A percentile compares a stretch with the other conserved stretches of the same genome.
Evolutionary conservation across 208 protist species (phyloP).

Genomic region (Porcisia deanei): DNA sequence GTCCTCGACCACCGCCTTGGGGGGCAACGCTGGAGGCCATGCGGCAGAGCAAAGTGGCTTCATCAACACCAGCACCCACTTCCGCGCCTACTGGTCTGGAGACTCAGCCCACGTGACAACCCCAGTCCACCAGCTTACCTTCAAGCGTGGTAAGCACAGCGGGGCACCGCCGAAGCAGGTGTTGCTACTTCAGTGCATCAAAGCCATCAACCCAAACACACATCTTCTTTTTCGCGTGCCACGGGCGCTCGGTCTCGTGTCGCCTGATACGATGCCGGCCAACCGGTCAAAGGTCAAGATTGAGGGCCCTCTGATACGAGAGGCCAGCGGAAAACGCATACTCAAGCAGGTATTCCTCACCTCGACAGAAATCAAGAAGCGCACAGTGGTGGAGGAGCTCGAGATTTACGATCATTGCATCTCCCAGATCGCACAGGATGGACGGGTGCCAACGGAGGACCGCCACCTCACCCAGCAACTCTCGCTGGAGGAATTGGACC

Average conservation of each 20-base stretch:
- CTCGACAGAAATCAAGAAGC: slow-evolving; percentile 64
- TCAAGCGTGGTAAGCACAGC: slow-evolving; percentile 47
- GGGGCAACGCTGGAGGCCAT: neutral
- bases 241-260: slow-evolving; percentile 45
- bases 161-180: slow-evolving; percentile 69
- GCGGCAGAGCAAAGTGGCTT: slow-evolving; percentile 29
- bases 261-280: slow-evolving; percentile 67
- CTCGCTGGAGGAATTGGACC: slow-evolving; percentile 66
- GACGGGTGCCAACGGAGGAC: slow-evolving; percentile 44
- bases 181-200: slow-evolving; percentile 63
- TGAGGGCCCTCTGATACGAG: slow-evolving; percentile 42
- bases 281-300: slow-evolving; percentile 86
- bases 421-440: slow-evolving; percentile 26
- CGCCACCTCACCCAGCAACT: slow-evolving; percentile 60
- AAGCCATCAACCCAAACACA: slow-evolving; percentile 49
- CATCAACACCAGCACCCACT: slow-evolving; percentile 43
- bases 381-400: slow-evolving; percentile 75
- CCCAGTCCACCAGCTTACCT: slow-evolving; percentile 12
- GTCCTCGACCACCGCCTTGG: neutral
- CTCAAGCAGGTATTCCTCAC: slow-evolving; percentile 62
- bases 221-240: slow-evolving; percentile 61
- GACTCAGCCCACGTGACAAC: slow-evolving; percentile 28
- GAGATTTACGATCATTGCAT: slow-evolving; percentile 59
- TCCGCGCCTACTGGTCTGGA: slow-evolving; percentile 81
- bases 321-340: slow-evolving; percentile 58